Conservation (phyloP, 352 stramenopile genomes). For the Globisporangium middletonii region DNA sequence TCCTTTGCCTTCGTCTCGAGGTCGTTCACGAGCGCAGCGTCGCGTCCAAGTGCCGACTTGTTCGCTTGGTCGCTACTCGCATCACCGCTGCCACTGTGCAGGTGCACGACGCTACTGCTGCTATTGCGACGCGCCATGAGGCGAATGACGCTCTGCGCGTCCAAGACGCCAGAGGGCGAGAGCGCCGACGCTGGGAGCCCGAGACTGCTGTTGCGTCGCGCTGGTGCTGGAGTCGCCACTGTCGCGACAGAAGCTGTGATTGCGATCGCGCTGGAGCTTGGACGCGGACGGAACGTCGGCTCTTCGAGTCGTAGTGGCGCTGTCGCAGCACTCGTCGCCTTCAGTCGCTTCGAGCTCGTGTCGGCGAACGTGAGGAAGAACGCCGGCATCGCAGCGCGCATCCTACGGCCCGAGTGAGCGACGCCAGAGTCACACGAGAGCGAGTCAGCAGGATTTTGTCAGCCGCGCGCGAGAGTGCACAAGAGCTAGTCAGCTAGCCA, state of each 20-base stretch:
- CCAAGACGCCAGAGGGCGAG: neutral
- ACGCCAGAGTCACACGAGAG: neutral
- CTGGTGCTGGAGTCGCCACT: constrained; percentile 3
- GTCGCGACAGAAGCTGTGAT: constrained; percentile 4
- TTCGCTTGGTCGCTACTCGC: no score
- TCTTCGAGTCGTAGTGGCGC: neutral
- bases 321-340: neutral
- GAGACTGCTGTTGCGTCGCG: constrained; percentile 10
- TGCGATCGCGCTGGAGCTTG: constrained; percentile 3
- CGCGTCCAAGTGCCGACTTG: neutral
- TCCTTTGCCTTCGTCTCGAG: constrained; percentile 27
- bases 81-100: constrained; percentile 1
- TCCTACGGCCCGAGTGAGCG: constrained; percentile 16
- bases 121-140: constrained; percentile 5
- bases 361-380: constrained; percentile 48
- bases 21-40: constrained; percentile 15
- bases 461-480: neutral
- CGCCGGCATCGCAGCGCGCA: constrained; percentile 33
- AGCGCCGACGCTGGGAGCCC: neutral
- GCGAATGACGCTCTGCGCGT: neutral
- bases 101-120: constrained; percentile 9
- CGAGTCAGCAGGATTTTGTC: neutral
- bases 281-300: neutral
- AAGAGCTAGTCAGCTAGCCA: neutral
- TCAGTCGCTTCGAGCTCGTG: constrained; percentile 13